Evolutionary conservation across 371 early-diverging fungal genomes (phyloP).

Genomic region (Neoconidiobolus thromboides): DNA sequence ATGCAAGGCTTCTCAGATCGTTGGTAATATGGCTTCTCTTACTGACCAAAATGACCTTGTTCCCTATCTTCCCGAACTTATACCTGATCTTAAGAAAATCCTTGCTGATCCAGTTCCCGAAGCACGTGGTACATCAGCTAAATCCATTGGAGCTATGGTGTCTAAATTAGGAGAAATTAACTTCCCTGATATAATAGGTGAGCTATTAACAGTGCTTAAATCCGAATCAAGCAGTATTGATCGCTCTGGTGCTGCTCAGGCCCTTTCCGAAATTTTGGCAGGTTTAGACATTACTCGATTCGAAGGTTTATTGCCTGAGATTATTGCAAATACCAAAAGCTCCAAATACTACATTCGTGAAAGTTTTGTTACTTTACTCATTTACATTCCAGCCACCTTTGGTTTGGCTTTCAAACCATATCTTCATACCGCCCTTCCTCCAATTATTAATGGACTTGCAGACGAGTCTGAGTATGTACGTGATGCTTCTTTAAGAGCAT

Average conservation of each 20-base stretch:
- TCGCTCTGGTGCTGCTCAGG: constrained; percentile 93
- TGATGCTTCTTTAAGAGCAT: constrained; percentile 75
- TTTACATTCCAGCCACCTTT: constrained; percentile 89
- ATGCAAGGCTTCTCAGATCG: constrained; percentile 88
- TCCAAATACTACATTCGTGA: constrained; percentile 72
- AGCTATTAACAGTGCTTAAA: constrained; percentile 66
- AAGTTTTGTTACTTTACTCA: constrained; percentile 84
- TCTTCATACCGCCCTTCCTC: constrained; percentile 65
- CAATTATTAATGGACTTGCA: constrained; percentile 77
- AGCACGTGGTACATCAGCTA: constrained; percentile 82
- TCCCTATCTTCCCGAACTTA: constrained; percentile 59
- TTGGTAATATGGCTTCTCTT: constrained; percentile 88
- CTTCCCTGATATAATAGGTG: constrained; percentile 79
- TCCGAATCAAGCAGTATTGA: constrained; percentile 79
- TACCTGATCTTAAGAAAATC: constrained; percentile 77
- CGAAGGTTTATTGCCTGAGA: constrained; percentile 76
- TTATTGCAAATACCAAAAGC: constrained; percentile 59
- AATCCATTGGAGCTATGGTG: constrained; percentile 82
- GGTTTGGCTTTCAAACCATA: constrained; percentile 79
- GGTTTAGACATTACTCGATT: constrained; percentile 78
- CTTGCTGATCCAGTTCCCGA: constrained; percentile 91
- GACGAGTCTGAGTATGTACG: constrained; percentile 92
- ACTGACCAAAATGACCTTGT: constrained; percentile 79
- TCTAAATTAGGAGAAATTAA: constrained; percentile 77
- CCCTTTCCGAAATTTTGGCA: constrained; percentile 79